Evolutionary conservation across 805 yeast species (phyloP).

Genomic region (Clavispora phyllophila): DNA sequence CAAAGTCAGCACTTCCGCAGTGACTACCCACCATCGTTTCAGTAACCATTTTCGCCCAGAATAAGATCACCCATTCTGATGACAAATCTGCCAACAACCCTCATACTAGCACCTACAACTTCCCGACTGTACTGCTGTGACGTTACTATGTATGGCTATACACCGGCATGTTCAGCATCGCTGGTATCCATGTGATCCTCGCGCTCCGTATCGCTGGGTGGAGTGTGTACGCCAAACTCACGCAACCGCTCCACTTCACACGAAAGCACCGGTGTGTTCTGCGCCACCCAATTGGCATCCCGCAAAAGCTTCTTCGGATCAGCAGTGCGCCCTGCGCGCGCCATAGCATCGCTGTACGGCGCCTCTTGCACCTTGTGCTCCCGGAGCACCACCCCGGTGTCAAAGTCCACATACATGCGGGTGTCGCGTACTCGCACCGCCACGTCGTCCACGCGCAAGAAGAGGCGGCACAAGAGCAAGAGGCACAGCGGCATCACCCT

Average conservation of each 20-base stretch:
- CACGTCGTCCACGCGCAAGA: conserved; percentile 86
- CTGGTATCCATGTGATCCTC: no score
- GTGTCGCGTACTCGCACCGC: conserved; percentile 80
- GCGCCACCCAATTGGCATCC: conserved; percentile 68
- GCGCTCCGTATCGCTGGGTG: neutral
- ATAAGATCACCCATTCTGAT: no score
- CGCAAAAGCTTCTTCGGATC: conserved; percentile 52
- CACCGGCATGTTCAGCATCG: no score
- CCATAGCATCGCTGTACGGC: conserved; percentile 27
- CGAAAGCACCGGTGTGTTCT: conserved; percentile 49
- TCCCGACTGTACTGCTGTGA: no score
- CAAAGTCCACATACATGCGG: conserved; percentile 75
- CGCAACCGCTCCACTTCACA: conserved; percentile 12
- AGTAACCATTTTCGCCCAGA: no score
- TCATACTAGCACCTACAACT: no score
- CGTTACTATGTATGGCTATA: no score
- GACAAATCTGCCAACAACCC: no score
- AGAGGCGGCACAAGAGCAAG: conserved; percentile 69
- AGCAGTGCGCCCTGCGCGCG: conserved; percentile 21
- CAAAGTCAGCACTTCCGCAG: no score
- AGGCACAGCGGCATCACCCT: conserved; percentile 85
- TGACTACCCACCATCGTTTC: no score
- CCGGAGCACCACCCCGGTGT: conserved; percentile 56
- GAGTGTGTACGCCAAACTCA: neutral
- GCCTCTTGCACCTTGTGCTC: conserved; percentile 66